Percentiles rank a stretch among this genome's conserved stretches.
Evolutionary conservation across 2,329 filamentous ascomycete species (phyloP).

Genomic region (Aschersonia sp.): DNA sequence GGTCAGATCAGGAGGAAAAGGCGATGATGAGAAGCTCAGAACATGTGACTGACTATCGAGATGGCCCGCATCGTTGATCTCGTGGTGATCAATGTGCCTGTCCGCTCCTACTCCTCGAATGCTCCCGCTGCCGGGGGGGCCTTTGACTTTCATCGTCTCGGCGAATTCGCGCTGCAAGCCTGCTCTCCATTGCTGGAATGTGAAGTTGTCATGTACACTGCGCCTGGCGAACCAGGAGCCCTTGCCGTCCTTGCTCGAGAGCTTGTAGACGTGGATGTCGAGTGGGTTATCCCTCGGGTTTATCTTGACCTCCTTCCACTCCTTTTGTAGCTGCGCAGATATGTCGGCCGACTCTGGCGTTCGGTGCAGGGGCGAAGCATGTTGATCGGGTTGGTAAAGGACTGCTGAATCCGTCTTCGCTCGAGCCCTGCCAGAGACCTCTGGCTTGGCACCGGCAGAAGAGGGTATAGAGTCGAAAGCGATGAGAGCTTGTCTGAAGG

Average conservation of each 20-base stretch:
- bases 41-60: slow-evolving; percentile 36
- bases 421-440: slow-evolving; percentile 30
- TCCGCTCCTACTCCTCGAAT: slow-evolving; percentile 81
- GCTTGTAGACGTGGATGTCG: slow-evolving; percentile 66
- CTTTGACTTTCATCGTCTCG: slow-evolving; percentile 59
- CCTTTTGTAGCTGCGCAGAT: slow-evolving; percentile 47
- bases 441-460: slow-evolving; percentile 16
- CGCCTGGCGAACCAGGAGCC: slow-evolving; percentile 83
- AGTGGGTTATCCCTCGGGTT: slow-evolving; percentile 60
- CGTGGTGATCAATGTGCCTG: slow-evolving; percentile 50
- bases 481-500: slow-evolving; percentile 54
- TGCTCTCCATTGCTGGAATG: slow-evolving; percentile 64
- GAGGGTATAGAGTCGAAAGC: slow-evolving; percentile 64
- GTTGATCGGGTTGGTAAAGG: slow-evolving; percentile 33
- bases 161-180: slow-evolving; percentile 69
- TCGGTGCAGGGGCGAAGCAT: slow-evolving; percentile 23
- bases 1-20: neutral
- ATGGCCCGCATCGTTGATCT: slow-evolving; percentile 42
- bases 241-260: slow-evolving; percentile 62
- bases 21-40: no score
- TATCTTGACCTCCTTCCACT: slow-evolving; percentile 79
- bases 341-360: slow-evolving; percentile 25
- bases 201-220: slow-evolving; percentile 66
- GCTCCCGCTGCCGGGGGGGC: slow-evolving; percentile 55
- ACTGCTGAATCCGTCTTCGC: slow-evolving; percentile 40